phyloP scores from a whole-genome alignment of 192 early-diverging fungal genomes.

The Spizellomyces sp. region DNA sequence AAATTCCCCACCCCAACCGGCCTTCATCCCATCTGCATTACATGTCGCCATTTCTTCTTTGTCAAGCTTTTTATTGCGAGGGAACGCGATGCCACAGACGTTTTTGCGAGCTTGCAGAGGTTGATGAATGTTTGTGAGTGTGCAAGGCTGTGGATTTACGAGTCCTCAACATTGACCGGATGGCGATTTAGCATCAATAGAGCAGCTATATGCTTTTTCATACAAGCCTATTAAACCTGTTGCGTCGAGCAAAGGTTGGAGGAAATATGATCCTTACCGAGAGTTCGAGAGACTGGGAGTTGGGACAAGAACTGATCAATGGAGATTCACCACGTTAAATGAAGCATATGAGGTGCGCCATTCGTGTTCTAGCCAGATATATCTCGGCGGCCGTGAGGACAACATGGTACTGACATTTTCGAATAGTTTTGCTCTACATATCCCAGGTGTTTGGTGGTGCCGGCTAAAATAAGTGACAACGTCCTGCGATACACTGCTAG shows the following conservation, averaged over 20 bases:
- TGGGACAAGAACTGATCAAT: constrained; percentile 57
- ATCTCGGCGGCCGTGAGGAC: no score
- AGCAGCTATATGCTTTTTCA: constrained; percentile 78
- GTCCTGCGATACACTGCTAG: constrained; percentile 84
- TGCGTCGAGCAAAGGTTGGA: constrained; percentile 53
- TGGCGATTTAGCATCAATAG: constrained; percentile 55
- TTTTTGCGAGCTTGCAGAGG: constrained; percentile 77
- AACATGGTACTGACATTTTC: no score
- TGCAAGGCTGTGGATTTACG: background rate
- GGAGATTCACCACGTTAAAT: constrained; percentile 83
- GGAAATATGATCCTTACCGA: constrained; percentile 68
- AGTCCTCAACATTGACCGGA: background rate
- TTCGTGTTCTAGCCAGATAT: no score
- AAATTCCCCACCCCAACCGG: constrained; percentile 49
- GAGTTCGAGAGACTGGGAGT: constrained; percentile 91
- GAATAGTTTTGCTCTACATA: constrained; percentile 86
- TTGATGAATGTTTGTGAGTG: constrained; percentile 68
- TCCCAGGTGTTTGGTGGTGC: constrained; percentile 79
- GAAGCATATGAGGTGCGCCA: constrained; percentile 65
- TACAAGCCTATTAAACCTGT: constrained; percentile 57
- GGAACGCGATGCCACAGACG: constrained; percentile 72
- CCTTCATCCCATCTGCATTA: constrained; percentile 56
- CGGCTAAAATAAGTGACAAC: constrained; percentile 85
- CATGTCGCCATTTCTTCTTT: constrained; percentile 82
- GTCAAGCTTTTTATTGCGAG: constrained; percentile 67